These are phyloP conservation scores for Radiomyces spectabilis DNA, from an alignment of 192 early-diverging fungal genomes.

Conservation along the genomic window DNA sequence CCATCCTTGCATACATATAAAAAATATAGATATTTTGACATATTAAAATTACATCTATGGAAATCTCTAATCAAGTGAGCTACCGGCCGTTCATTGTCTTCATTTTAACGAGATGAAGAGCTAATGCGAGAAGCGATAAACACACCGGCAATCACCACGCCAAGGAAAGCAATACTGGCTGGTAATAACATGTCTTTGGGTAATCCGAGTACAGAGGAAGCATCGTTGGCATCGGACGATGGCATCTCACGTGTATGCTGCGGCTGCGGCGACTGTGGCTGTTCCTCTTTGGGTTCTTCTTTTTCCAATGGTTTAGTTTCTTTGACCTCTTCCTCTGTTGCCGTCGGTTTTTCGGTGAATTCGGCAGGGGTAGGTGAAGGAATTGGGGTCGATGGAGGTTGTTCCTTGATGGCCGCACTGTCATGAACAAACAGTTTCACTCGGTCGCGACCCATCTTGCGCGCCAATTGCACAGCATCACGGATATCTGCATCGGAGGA, in stretches of 20 bases:
- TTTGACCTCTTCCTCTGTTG: neutral
- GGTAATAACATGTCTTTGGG: slow-evolving; percentile 45
- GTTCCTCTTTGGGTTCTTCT: neutral
- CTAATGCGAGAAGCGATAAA: slow-evolving; percentile 28
- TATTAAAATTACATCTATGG: too few species aligned
- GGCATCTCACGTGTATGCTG: too few species aligned
- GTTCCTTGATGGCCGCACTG: neutral
- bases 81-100: too few species aligned
- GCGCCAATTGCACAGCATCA: slow-evolving; percentile 76
- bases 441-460: slow-evolving; percentile 59
- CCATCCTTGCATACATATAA: too few species aligned
- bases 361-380: neutral
- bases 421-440: slow-evolving; percentile 62
- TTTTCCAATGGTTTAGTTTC: neutral
- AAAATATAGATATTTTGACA: too few species aligned
- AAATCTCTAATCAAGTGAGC: too few species aligned
- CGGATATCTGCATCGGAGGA: slow-evolving; percentile 65
- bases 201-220: too few species aligned
- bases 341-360: neutral
- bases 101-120: too few species aligned
- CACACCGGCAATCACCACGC: slow-evolving; percentile 44
- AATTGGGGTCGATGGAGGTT: neutral
- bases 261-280: too few species aligned
- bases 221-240: slow-evolving; percentile 10
- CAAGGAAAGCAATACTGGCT: slow-evolving; percentile 43